phyloP scores from a whole-genome alignment of 345 rosid genomes.

The Gynandropsis gynandra region DNA sequence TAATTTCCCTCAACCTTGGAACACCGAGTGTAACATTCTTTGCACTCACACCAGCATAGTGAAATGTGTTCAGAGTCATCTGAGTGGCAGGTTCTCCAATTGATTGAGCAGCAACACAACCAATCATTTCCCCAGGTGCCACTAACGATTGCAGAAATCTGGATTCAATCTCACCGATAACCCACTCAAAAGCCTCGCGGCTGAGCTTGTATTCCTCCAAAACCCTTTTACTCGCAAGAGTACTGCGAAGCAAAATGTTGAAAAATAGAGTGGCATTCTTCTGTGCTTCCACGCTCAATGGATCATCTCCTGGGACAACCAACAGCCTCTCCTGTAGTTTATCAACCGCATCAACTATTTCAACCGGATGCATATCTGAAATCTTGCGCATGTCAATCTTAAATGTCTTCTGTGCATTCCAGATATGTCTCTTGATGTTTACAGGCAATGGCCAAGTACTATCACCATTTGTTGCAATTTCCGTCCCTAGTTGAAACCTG shows the following conservation, averaged over 20 bases:
- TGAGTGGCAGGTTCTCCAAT: conserved; percentile 99
- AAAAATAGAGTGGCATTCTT: conserved; percentile 98
- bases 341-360: conserved; percentile 92
- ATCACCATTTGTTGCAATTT: conserved; percentile 92
- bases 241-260: conserved; percentile 87
- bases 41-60: conserved; percentile 99
- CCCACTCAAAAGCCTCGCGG: conserved; percentile 97
- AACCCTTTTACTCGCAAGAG: conserved; percentile 95
- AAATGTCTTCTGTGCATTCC: conserved; percentile 98
- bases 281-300: conserved; percentile 92
- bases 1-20: conserved; percentile 91
- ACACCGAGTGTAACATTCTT: conserved; percentile 98
- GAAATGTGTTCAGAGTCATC: conserved; percentile 97
- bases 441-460: conserved; percentile 92
- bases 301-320: conserved; percentile 94
- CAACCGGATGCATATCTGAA: conserved; percentile 93
- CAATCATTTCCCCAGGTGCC: conserved; percentile 98
- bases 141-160: conserved; percentile 85
- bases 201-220: conserved; percentile 91
- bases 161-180: conserved; percentile 92
- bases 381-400: conserved; percentile 66
- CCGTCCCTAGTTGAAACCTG: conserved; percentile 80
- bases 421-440: conserved; percentile 86
- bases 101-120: conserved; percentile 98
- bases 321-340: conserved; percentile 88